These are phyloP conservation scores for Tolypocladium album DNA, from an alignment of 2,329 filamentous ascomycete species.

Conservation along the genomic window DNA sequence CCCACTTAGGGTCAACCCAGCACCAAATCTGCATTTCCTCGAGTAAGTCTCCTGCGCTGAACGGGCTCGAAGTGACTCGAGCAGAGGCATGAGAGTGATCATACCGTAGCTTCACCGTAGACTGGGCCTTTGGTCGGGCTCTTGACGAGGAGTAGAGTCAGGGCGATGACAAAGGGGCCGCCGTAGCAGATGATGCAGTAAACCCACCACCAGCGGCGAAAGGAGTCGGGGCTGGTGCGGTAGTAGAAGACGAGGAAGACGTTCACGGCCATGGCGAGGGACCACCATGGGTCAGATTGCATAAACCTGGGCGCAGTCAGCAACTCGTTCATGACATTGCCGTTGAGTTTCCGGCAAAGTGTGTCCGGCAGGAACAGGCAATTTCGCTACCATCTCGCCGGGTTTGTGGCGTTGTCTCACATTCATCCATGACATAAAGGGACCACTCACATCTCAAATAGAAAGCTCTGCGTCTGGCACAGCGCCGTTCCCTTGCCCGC, in stretches of 20 bases:
- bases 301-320: slow-evolving; percentile 50
- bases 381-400: background rate
- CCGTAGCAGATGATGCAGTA: slow-evolving; percentile 65
- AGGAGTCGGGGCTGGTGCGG: slow-evolving; percentile 52
- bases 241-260: slow-evolving; percentile 62
- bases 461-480: slow-evolving; percentile 50
- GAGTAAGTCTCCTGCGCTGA: background rate
- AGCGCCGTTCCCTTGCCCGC: slow-evolving; percentile 42
- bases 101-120: slow-evolving; percentile 47
- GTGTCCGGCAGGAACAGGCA: background rate
- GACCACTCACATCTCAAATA: slow-evolving; percentile 54
- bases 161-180: slow-evolving; percentile 54
- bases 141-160: slow-evolving; percentile 52
- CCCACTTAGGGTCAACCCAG: slow-evolving; percentile 46
- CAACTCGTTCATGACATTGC: slow-evolving; percentile 28
- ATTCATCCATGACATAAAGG: slow-evolving; percentile 20
- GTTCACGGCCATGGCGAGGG: slow-evolving; percentile 72
- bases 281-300: slow-evolving; percentile 68
- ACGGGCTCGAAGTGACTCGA: background rate
- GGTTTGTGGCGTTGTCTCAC: background rate
- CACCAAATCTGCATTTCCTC: slow-evolving; percentile 42
- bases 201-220: slow-evolving; percentile 60
- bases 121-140: slow-evolving; percentile 24
- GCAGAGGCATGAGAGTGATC: slow-evolving; percentile 8
- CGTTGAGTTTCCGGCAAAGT: background rate